Evolutionary conservation across 306 rosid genomes (phyloP).

Genomic region (Cicer pinnatifidum): DNA sequence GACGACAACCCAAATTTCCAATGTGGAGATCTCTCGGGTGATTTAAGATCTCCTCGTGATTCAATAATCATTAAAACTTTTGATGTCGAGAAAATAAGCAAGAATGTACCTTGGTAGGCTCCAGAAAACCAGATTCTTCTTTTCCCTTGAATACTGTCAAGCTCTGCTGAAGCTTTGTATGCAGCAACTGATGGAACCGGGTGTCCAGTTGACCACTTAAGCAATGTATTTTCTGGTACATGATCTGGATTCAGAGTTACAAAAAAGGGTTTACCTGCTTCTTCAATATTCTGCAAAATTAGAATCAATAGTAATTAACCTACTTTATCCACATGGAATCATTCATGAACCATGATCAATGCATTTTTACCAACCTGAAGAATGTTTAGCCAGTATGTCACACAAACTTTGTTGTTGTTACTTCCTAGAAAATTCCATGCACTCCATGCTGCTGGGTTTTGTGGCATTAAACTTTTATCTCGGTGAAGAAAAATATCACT

Average conservation of each 20-base stretch:
- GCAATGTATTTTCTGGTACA: slow-evolving; percentile 66
- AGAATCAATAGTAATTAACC: slow-evolving; percentile 21
- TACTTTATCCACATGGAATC: not conserved
- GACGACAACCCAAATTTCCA: no score
- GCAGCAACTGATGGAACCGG: slow-evolving; percentile 90
- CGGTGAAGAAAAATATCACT: slow-evolving; percentile 94
- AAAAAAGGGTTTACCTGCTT: slow-evolving; percentile 65
- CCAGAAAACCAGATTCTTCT: slow-evolving; percentile 94
- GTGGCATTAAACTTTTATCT: slow-evolving; percentile 88
- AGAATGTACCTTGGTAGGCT: slow-evolving; percentile 74
- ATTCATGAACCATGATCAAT: not conserved
- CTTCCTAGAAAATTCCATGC: slow-evolving; percentile 94
- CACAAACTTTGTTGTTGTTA: slow-evolving; percentile 63
- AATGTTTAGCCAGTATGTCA: slow-evolving; percentile 93
- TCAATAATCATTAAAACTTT: not conserved
- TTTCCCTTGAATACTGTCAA: slow-evolving; percentile 76
- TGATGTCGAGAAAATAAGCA: slow-evolving; percentile 28
- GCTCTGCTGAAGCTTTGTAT: slow-evolving; percentile 72
- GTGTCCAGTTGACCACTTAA: slow-evolving; percentile 81
- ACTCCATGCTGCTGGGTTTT: slow-evolving; percentile 93
- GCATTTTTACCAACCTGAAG: slow-evolving; percentile 73
- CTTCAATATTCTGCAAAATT: slow-evolving; percentile 73
- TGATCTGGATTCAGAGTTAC: slow-evolving; percentile 85
- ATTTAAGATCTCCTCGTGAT: not conserved
- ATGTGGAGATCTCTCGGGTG: not conserved